These are phyloP conservation scores for Saussurea involucrata DNA, from an alignment of 129 eudicot genomes.

Conservation along the genomic window DNA sequence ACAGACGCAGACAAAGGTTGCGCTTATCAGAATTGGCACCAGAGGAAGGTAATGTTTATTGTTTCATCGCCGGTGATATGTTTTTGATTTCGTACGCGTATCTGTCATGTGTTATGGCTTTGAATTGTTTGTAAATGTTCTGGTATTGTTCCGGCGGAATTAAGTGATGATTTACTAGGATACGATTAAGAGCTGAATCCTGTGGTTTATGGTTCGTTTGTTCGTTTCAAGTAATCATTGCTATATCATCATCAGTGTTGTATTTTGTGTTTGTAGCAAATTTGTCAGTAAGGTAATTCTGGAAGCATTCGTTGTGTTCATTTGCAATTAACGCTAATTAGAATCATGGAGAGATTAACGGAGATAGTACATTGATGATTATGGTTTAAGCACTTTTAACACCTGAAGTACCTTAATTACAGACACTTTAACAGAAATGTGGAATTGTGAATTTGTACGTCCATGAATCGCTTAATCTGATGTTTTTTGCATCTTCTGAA, in stretches of 20 bases:
- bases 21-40: constrained; percentile 71
- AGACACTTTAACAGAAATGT: neutral
- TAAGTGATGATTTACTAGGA: neutral
- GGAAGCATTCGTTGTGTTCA: neutral
- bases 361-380: neutral
- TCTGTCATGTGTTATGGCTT: neutral
- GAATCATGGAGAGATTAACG: neutral
- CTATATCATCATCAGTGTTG: neutral
- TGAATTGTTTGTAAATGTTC: no score
- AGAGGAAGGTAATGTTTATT: constrained; percentile 60
- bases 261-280: neutral
- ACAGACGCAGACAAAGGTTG: constrained; percentile 49
- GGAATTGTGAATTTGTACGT: neutral
- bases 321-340: neutral
- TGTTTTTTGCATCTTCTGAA: neutral
- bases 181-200: neutral
- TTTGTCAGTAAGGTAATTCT: neutral
- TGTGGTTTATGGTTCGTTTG: neutral
- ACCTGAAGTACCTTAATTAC: neutral
- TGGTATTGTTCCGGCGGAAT: neutral
- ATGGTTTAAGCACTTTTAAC: neutral
- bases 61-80: neutral
- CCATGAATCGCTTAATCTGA: neutral
- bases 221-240: neutral
- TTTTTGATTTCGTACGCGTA: neutral